Base-by-base conservation (phyloP, 2,329 filamentous ascomycete genomes). In the Exophiala aquamarina region DNA sequence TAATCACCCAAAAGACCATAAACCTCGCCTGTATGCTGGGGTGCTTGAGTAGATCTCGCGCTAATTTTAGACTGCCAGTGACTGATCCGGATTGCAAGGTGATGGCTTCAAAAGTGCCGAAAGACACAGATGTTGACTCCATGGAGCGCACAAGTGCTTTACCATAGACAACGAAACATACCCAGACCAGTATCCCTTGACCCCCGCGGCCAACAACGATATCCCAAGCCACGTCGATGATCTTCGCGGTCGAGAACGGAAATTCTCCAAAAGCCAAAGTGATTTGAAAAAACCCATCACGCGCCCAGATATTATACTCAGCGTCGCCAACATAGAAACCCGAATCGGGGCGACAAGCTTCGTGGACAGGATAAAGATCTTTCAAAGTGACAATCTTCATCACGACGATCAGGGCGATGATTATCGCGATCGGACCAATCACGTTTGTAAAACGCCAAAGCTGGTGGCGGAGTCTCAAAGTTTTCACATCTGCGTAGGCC, bases 191-290 rank as follows among this genome's bases (percentile, higher is more conserved):
- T 2, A 66, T 7, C 1, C 63, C 20, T 41, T 69, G 67, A 2
- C 56, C 59, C 5, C 66, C 64, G 7, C 64, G 56, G 2, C 63
- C 66, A 10, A 69, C 39, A 2, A 41, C 40, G 10, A 45, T 50
- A 44, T 69, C 66, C 65, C 65, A 69, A 1, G 50, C 41, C 5
- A 66, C 58, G 41, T 68, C 65, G n/a, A 69, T 61, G 2, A 60
- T 50, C 40, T 69, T 69, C 11, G 57, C 67, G 8, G 58, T 55
- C 8, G 61, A 52, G 38, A 69, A 68, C 0, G 59, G 48, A 21
- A 49, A 40, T 21, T 31, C 9, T 10, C 55, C 55, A 33, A 51
- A 56, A 6, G 32, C 35, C 13, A 49, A 40, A 6, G 44, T 47
- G 20, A 57, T 55, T 14, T 49, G 40, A 38, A 57, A 57, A 19